Evolutionary conservation across 23 red algal genomes (phyloP), one percentile per base, ranked within the genome.

Genomic region (Gracilaria domingensis): DNA sequence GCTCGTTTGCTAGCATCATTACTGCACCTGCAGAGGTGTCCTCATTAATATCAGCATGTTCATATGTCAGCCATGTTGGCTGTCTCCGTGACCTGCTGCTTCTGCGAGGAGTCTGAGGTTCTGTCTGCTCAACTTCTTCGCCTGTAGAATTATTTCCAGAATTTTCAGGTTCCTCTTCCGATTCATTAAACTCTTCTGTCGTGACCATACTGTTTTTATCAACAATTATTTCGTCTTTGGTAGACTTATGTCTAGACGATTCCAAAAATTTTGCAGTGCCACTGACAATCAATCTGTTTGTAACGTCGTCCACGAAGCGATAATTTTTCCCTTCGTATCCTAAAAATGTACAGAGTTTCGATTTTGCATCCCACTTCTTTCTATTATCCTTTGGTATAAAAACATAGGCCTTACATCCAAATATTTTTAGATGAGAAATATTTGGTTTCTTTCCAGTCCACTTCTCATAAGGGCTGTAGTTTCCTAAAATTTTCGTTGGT

Each of bases 1-100:
- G 11, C 24, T 77, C 71, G 14, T 44, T 44, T 44, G 71, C 32
- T 33, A 49, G 14, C 71, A 77, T 77, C 71, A 77, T 77, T 14
- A 51, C 71, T 66, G 60, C 60, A 16, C 60, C 60, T 24, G 60
- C 21, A n/a, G 60, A 9, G 21, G 60, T 66, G 24, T 66, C 21
- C 24, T 66, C 60, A 66, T 66, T n/a, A 16, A 16, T 23, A n/a
- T 66, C 60, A 66, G 60, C 60, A n/a, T n/a, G n/a, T n/a, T n/a
- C n/a, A n/a, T n/a, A n/a, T n/a, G n/a, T n/a, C n/a, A n/a, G n/a
- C n/a, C n/a, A n/a, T n/a, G n/a, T n/a, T n/a, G n/a, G n/a, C n/a
- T n/a, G n/a, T n/a, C n/a, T n/a, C n/a, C n/a, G n/a, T n/a, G n/a
- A n/a, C 60, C 21, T 24, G 60, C 29, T 66, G 60, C 12, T 33